These are phyloP conservation scores for Ensete ventricosum DNA, from an alignment of 176 grass and related monocot species.

Conservation along the genomic window DNA sequence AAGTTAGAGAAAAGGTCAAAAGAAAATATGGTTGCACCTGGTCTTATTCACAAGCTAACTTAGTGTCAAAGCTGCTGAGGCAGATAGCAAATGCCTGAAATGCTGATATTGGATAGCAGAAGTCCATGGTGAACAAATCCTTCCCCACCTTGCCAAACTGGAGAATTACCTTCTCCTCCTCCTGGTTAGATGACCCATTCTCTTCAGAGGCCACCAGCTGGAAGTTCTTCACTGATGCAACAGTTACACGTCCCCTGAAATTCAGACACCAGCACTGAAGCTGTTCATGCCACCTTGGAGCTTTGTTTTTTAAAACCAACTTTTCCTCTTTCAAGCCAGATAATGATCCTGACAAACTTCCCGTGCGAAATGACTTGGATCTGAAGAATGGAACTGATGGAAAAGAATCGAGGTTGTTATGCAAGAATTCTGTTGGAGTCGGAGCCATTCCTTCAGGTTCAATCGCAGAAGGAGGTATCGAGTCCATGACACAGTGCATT, in stretches of 20 bases:
- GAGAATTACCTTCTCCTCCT: constrained; percentile 57
- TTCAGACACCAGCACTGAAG: constrained; percentile 92
- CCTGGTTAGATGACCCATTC: constrained; percentile 31
- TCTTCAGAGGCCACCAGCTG: constrained; percentile 70
- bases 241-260: constrained; percentile 78
- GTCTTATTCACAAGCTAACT: constrained; percentile 79
- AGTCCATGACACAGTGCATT: constrained; percentile 86
- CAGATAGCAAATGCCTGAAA: constrained; percentile 95
- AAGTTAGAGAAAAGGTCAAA: neutral
- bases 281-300: constrained; percentile 74
- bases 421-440: constrained; percentile 45
- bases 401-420: constrained; percentile 30
- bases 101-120: constrained; percentile 69
- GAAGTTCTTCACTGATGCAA: constrained; percentile 92
- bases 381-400: constrained; percentile 49
- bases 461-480: constrained; percentile 60
- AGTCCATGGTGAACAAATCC: constrained; percentile 94
- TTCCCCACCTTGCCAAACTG: constrained; percentile 94
- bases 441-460: constrained; percentile 62
- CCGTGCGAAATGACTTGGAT: constrained; percentile 41
- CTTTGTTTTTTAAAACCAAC: constrained; percentile 70
- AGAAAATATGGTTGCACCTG: constrained; percentile 20
- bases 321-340: constrained; percentile 36
- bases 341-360: constrained; percentile 15
- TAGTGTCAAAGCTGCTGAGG: constrained; percentile 89